Base-by-base conservation (phyloP, 768 basidiomycete genomes). In the Termitomyces sp. region DNA sequence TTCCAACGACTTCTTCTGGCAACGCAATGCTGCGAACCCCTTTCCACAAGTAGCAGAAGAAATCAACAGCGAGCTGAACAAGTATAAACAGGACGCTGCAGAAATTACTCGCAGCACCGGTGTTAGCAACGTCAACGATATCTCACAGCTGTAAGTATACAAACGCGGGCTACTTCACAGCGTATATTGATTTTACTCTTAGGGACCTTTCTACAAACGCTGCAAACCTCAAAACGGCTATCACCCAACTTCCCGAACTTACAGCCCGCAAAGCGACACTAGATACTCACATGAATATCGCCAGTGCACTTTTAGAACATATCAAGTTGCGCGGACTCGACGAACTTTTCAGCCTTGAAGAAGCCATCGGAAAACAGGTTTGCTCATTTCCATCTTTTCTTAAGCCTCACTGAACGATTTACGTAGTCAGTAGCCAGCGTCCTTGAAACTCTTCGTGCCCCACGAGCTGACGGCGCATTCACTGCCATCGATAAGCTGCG, bases 281-380 rank as follows among this genome's bases (percentile, higher is more conserved):
- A 26, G 97, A 99, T 70, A 94, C 95, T 3, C 97, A 99, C 69
- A 98, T 99, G 95, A 98, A 98, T 72, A 96, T 99, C 56, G 96
- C 96, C 38, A 97, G 95, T 13, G 90, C 95, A 18, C 74, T 99
- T 10, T 76, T 99, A 30, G 94, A 96, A 69, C 87, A 97, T 38
- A 97, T 99, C 76, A 98, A 98, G 75, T 87, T 86, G 58, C 85
- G 97, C 36, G 93, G 92, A 3, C 79, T 99, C 33, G 97, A 99
- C 70, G 96, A 96, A 66, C 79, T 99, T n/a, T 98, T 97, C 75
- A 94, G 94, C 66, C 86, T 87, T 30, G 97, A 99, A 76, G 97
- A 99, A 71, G 84, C 87, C 5, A 90, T 91, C 62, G 79, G 80
- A 28, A 94, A 93, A 69, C 93, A 93, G 78, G 91, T 90, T 63